Conservation (phyloP, 345 rosid species). For the Sapria himalayana region DNA sequence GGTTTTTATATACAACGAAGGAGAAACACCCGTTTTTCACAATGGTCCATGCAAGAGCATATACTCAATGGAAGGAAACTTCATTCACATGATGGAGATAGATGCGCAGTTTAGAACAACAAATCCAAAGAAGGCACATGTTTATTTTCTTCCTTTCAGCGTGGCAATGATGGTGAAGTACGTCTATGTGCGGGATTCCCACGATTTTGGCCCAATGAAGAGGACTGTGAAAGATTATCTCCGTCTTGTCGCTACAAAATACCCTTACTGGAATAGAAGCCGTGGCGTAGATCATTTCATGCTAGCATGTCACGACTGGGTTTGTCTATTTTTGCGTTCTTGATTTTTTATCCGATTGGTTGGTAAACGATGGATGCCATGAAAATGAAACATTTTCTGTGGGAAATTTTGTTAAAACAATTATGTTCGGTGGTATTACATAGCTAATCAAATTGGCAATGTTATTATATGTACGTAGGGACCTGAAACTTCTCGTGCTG, state of each 20-base stretch:
- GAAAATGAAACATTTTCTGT: no score
- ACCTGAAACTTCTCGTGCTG: conserved; percentile 41
- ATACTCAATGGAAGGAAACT: conserved; percentile 76
- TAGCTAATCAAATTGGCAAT: no score
- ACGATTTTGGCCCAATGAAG: conserved; percentile 38
- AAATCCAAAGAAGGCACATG: conserved; percentile 55
- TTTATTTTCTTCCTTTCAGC: conserved; percentile 58
- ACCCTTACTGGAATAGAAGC: conserved; percentile 70
- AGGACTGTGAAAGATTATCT: conserved; percentile 50
- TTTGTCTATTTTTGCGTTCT: conserved; percentile 3
- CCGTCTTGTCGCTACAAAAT: conserved; percentile 26
- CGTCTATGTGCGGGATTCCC: conserved; percentile 46
- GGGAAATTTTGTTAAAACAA: no score
- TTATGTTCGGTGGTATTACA: background rate
- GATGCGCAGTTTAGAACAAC: conserved; percentile 24
- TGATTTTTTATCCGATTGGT: no score
- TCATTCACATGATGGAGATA: conserved; percentile 31
- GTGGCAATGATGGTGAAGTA: conserved; percentile 57
- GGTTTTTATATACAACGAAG: conserved; percentile 60
- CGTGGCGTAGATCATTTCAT: conserved; percentile 73
- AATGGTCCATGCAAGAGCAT: conserved; percentile 89
- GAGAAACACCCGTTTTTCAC: conserved; percentile 73
- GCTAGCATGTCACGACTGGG: conserved; percentile 92
- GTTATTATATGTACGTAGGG: no score
- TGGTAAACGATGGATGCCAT: no score